Evolutionary conservation across 2,329 filamentous ascomycete species (phyloP).

Genomic region (Penicillium vulpinum): DNA sequence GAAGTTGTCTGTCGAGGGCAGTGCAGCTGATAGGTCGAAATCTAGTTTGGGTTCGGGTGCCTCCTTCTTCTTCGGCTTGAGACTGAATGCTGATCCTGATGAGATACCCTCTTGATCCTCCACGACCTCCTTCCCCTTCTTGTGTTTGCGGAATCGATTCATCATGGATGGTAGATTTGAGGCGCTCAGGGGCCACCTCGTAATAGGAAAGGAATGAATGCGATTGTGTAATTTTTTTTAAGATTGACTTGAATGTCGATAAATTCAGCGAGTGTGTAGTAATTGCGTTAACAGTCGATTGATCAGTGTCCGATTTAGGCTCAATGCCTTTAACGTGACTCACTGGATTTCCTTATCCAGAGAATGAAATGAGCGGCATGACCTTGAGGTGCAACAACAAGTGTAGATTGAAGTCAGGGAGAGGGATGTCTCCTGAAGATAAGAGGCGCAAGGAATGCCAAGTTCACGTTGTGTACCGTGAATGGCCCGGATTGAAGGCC

Average conservation of each 20-base stretch:
- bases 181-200: neutral
- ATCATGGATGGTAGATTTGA: constrained; percentile 24
- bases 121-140: constrained; percentile 37
- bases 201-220: neutral
- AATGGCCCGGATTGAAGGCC: neutral
- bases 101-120: constrained; percentile 43
- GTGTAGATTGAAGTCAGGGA: neutral
- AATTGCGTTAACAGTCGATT: neutral
- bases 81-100: constrained; percentile 34
- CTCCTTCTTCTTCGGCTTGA: constrained; percentile 50
- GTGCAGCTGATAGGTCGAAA: constrained; percentile 70
- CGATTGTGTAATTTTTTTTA: neutral
- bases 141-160: constrained; percentile 45
- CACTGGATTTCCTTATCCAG: constrained; percentile 19
- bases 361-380: constrained; percentile 23
- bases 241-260: constrained; percentile 3
- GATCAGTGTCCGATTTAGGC: constrained; percentile 1
- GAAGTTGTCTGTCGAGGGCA: constrained; percentile 86
- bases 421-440: constrained; percentile 5
- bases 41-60: constrained; percentile 63
- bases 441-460: neutral
- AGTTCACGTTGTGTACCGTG: neutral
- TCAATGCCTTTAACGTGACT: constrained; percentile 8
- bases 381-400: constrained; percentile 12
- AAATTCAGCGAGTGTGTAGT: neutral